Evolutionary conservation across 495 filamentous ascomycete genomes (phyloP).

Genomic region (Glutinoglossum americanum): DNA sequence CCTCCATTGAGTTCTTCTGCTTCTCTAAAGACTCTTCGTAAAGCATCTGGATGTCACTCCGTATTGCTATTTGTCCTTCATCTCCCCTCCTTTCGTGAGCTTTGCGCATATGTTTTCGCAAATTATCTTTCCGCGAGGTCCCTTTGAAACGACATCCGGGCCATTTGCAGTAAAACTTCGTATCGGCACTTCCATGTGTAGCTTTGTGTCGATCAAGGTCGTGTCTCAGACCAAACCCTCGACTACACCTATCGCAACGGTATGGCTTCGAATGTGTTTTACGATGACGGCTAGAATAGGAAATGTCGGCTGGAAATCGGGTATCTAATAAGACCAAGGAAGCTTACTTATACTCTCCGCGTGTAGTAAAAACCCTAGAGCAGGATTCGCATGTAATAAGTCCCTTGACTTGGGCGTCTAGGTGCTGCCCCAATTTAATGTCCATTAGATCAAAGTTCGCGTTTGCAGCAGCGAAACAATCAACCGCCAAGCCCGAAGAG

Average conservation of each 20-base stretch:
- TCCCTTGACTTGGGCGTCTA: too few species aligned
- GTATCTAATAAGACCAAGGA: not conserved
- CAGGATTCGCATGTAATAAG: constrained; percentile 3
- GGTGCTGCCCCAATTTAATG: too few species aligned
- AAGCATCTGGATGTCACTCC: not conserved
- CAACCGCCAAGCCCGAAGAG: too few species aligned
- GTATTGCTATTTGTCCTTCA: not conserved
- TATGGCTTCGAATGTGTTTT: constrained; percentile 7
- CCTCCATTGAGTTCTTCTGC: constrained; percentile 3
- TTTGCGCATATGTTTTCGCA: constrained; percentile 5
- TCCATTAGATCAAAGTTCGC: too few species aligned
- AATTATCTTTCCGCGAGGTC: constrained; percentile 7
- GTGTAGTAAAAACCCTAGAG: not conserved
- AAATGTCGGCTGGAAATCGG: not conserved
- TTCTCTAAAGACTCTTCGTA: constrained; percentile 1
- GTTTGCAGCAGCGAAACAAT: too few species aligned
- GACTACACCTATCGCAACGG: constrained; percentile 5
- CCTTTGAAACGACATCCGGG: constrained; percentile 5
- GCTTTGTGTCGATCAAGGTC: constrained; percentile 6
- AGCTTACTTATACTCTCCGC: not conserved
- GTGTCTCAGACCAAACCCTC: constrained; percentile 5
- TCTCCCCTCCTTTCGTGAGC: not conserved
- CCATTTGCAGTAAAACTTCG: constrained; percentile 6
- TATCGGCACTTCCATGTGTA: not conserved
- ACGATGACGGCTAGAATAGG: constrained; percentile 5